Evolutionary conservation across 805 yeast species (phyloP), one percentile per base, ranked within the genome.

Genomic region (Ogataea populi-albae): DNA sequence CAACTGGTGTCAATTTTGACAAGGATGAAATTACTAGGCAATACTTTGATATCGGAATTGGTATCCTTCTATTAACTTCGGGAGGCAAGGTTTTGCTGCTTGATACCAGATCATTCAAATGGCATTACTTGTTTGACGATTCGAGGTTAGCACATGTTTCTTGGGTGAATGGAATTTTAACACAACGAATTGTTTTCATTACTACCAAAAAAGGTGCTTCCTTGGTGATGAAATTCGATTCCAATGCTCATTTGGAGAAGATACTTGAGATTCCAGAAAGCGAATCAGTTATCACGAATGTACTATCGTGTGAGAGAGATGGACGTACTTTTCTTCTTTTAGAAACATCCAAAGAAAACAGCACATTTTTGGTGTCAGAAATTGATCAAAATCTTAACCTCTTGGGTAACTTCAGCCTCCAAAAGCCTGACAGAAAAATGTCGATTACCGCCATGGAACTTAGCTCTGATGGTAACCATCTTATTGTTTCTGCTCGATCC

Each of bases 401-500:
- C 3, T 20, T 30, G 6, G 17, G 21, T 1, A 32, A 32, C 3
- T 21, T 6, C 7, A 19, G 22, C 11, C 44, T 64, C 1, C 19
- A 2, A 17, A 61, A 45, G 44, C 68, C 55, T 18, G 46, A 44
- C 22, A 57, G 44, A 30, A 68, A 44, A 41, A 78, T 83, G 48
- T 72, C 77, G 1, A 66, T 82, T 0, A 78, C 91, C 0, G 71
- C 80, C n/a, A 52, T 81, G 18, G 66, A 61, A 17, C 59, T 67
- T 23, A 76, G 72, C 44, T 40, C 54, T 2, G 45, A 11, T 0
- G 62, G 61, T 26, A 52, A 60, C 14, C 63, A 66, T 57, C 50
- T 86, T 1, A 50, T 82, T 12, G 58, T 87, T 14, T 94, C 93
- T 0, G 83, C 93, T 3, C 65, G 95, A 43, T 77, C 72, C 49